A percentile compares a stretch with the other conserved stretches of the same genome.
These are phyloP conservation scores for Ajuga chamaepitys DNA, from an alignment of 257 asterid genomes.

Conservation along the genomic window DNA sequence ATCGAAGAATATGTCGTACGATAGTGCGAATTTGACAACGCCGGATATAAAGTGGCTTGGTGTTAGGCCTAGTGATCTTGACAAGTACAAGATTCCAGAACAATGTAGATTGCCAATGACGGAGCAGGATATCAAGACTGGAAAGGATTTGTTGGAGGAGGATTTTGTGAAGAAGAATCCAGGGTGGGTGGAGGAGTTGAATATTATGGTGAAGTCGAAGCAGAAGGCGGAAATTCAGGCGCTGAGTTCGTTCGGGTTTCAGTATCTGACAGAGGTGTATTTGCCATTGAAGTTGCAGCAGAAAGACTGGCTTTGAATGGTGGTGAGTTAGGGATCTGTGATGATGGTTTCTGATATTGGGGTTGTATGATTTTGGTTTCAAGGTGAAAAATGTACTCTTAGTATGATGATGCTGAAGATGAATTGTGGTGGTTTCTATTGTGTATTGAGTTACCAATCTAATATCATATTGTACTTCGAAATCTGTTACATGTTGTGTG, in stretches of 20 bases:
- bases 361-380: no score
- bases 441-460: no score
- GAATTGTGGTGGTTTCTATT: no score
- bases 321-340: no score
- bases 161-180: conserved; percentile 95
- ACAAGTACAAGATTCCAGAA: conserved; percentile 78
- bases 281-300: conserved; percentile 86
- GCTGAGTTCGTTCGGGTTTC: conserved; percentile 84
- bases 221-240: conserved; percentile 97
- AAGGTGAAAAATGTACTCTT: no score
- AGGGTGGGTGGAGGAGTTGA: conserved; percentile 91
- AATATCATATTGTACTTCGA: no score
- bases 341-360: no score
- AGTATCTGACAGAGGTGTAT: conserved; percentile 85
- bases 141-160: conserved; percentile 83
- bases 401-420: no score
- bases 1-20: conserved; percentile 90
- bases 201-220: conserved; percentile 81
- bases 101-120: conserved; percentile 90
- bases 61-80: conserved; percentile 75
- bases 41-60: conserved; percentile 96
- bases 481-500: no score
- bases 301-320: conserved; percentile 76
- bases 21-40: conserved; percentile 71
- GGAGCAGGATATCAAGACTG: conserved; percentile 81